phyloP scores from a whole-genome alignment of 179 eudicot genomes.

The Drosera spatulata region DNA sequence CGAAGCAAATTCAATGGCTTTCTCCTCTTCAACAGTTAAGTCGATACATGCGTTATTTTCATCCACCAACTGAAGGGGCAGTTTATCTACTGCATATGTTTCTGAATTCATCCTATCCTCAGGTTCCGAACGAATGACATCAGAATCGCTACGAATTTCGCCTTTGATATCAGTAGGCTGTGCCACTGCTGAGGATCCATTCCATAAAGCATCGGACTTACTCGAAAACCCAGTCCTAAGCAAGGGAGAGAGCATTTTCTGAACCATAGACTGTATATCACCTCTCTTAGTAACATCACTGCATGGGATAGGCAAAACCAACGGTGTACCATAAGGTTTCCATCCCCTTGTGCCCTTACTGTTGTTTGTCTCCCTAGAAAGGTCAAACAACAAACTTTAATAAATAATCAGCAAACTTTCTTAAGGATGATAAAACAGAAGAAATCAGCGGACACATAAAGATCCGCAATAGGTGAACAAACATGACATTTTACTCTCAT shows the following conservation, averaged over 20 bases:
- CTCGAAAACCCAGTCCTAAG: conserved; percentile 27
- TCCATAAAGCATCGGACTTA: conserved; percentile 14
- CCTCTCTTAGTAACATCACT: conserved; percentile 63
- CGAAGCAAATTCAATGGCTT: conserved; percentile 53
- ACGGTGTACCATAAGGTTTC: conserved; percentile 94
- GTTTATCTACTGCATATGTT: conserved; percentile 23
- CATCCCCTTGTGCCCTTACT: conserved; percentile 42
- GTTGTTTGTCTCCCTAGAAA: conserved; percentile 46
- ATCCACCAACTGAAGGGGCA: conserved; percentile 81
- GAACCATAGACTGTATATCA: conserved; percentile 71
- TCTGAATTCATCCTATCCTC: conserved; percentile 25
- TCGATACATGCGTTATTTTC: conserved; percentile 81
- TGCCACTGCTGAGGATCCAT: conserved; percentile 19
- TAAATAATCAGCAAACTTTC: background rate
- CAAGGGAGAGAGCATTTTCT: conserved; percentile 73
- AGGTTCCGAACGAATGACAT: conserved; percentile 13
- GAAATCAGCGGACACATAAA: background rate
- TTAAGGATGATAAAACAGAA: background rate
- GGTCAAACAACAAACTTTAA: conserved; percentile 1
- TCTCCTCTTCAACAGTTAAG: conserved; percentile 71
- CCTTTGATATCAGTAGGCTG: conserved; percentile 23
- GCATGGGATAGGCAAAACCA: conserved; percentile 65
- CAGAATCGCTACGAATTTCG: conserved; percentile 23
- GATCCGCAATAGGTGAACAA: too few relatives aligned
- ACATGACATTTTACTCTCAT: too few relatives aligned